Conservation (phyloP, 306 rosid species). For the Castanea mollissima region DNA sequence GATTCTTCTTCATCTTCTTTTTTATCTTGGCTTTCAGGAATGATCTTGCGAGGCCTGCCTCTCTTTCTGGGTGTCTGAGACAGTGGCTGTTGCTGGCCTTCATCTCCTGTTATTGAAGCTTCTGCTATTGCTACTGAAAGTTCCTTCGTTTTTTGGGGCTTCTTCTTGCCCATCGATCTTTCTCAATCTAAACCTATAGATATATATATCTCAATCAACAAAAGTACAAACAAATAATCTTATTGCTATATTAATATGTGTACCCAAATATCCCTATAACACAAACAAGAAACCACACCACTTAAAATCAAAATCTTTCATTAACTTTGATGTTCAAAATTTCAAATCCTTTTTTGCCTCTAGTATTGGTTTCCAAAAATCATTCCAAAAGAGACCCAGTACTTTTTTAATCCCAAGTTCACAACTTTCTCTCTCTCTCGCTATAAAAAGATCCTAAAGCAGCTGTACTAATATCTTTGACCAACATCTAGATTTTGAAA, state of each 20-base stretch:
- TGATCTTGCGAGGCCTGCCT: constrained; percentile 81
- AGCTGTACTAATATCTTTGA: constrained; percentile 43
- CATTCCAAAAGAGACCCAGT: constrained; percentile 10
- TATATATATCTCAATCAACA: background rate
- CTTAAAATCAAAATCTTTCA: constrained; percentile 13
- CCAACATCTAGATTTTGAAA: constrained; percentile 38
- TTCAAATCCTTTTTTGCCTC: background rate
- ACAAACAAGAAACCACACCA: background rate
- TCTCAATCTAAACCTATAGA: background rate
- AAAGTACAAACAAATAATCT: background rate
- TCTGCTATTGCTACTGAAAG: constrained; percentile 79
- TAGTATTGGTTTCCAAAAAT: constrained; percentile 1
- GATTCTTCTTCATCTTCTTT: constrained; percentile 9
- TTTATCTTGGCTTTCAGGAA: constrained; percentile 21
- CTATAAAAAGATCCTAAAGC: constrained; percentile 17
- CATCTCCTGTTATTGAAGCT: constrained; percentile 55
- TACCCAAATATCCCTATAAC: too few species aligned
- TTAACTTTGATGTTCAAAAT: background rate
- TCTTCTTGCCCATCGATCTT: constrained; percentile 67
- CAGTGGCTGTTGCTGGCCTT: constrained; percentile 28
- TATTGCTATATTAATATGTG: background rate
- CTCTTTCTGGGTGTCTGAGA: constrained; percentile 65
- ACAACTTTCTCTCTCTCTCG: background rate
- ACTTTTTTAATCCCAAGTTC: constrained; percentile 1
- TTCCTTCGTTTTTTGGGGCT: constrained; percentile 69